Percentiles rank a stretch among this genome's conserved stretches.
These are phyloP conservation scores for Malus orientalis DNA, from an alignment of 306 rosid species.

Conservation along the genomic window DNA sequence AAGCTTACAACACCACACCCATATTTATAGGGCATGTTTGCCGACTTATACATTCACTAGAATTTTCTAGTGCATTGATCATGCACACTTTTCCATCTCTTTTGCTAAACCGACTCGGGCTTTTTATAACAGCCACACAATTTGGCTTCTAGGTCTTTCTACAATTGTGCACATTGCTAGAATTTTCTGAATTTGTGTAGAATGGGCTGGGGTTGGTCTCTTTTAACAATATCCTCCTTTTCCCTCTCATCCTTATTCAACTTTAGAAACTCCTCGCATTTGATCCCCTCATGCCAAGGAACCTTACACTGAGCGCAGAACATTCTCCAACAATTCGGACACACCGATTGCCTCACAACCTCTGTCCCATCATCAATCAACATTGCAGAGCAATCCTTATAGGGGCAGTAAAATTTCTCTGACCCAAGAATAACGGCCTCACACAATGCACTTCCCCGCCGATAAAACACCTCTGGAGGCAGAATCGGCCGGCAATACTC, in stretches of 20 bases:
- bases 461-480: constrained; percentile 28
- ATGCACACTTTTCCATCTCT: too few relatives aligned
- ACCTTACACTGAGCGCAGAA: constrained; percentile 54
- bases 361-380: constrained; percentile 17
- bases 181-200: too few relatives aligned
- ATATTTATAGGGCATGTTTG: too few relatives aligned
- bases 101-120: too few relatives aligned
- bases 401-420: constrained; percentile 43
- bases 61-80: too few relatives aligned
- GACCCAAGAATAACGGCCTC: constrained; percentile 16
- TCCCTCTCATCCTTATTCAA: constrained; percentile 29
- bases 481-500: constrained; percentile 32
- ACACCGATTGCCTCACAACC: constrained; percentile 22
- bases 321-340: constrained; percentile 51
- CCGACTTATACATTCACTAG: too few relatives aligned
- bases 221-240: constrained; percentile 13
- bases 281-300: constrained; percentile 49
- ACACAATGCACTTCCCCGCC: constrained; percentile 39
- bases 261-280: constrained; percentile 36
- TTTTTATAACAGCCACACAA: too few relatives aligned
- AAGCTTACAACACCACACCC: too few relatives aligned
- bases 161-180: too few relatives aligned
- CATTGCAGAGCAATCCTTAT: constrained; percentile 49
- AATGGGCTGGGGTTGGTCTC: too few relatives aligned
- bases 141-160: too few relatives aligned